Conservation (phyloP, 208 protist species). For the Acanthamoeba royreba region DNA sequence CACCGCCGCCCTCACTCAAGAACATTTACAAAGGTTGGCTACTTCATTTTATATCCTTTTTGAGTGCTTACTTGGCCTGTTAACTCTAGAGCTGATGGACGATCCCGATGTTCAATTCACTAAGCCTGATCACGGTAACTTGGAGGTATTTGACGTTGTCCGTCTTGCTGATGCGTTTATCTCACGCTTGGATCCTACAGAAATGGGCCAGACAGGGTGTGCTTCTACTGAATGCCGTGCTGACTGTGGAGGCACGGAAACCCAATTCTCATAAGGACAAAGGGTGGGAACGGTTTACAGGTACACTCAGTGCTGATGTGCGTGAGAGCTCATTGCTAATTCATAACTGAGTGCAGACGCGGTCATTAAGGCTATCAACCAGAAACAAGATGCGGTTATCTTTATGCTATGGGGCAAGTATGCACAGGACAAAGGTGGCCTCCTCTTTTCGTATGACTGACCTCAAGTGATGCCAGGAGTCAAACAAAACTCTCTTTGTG, state of each 20-base stretch:
- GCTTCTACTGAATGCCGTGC: slow-evolving; percentile 93
- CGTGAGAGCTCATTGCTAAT: neutral
- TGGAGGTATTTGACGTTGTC: neutral
- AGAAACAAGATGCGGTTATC: slow-evolving; percentile 58
- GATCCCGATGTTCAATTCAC: slow-evolving; percentile 14
- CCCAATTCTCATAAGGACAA: slow-evolving; percentile 91
- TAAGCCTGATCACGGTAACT: neutral
- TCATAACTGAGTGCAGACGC: neutral
- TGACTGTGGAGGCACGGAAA: slow-evolving; percentile 91
- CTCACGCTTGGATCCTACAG: slow-evolving; percentile 70
- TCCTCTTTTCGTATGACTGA: neutral
- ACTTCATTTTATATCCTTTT: slow-evolving; percentile 83
- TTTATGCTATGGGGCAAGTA: slow-evolving; percentile 91
- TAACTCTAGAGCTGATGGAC: neutral
- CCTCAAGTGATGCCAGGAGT: neutral
- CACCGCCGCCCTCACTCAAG: slow-evolving; percentile 9
- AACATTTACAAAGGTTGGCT: slow-evolving; percentile 9
- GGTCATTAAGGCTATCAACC: neutral
- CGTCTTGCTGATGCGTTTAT: neutral
- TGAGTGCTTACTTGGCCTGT: neutral
- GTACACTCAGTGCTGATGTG: slow-evolving; percentile 50
- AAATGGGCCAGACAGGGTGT: slow-evolving; percentile 95
- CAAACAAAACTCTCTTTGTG: slow-evolving; percentile 31
- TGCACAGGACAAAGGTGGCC: neutral
- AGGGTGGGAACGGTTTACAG: slow-evolving; percentile 95